phyloP scores from a whole-genome alignment of 352 stramenopile genomes.

The Pythium volutum region DNA sequence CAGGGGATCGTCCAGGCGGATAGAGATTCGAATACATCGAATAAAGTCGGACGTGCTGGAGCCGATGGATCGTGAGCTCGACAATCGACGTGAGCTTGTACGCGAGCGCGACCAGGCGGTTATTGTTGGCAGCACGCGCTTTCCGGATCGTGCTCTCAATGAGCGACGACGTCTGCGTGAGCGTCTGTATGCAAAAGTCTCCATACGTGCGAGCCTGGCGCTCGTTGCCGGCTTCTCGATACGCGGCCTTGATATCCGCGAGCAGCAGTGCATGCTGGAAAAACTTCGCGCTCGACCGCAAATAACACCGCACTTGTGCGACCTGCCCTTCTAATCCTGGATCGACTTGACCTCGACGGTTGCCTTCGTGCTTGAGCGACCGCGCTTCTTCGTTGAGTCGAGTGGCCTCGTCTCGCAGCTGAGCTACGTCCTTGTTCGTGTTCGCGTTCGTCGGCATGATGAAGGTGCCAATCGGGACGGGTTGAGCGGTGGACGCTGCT shows the following conservation, averaged over 20 bases:
- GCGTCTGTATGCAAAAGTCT: conserved; percentile 65
- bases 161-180: conserved; percentile 71
- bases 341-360: conserved; percentile 49
- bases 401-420: conserved; percentile 44
- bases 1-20: conserved; percentile 70
- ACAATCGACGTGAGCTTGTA: conserved; percentile 84
- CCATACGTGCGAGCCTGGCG: conserved; percentile 56
- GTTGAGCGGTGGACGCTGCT: background rate
- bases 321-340: conserved; percentile 39
- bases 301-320: conserved; percentile 69
- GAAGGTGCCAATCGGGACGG: conserved; percentile 33
- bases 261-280: conserved; percentile 80
- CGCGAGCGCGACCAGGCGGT: conserved; percentile 64
- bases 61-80: conserved; percentile 73
- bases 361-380: conserved; percentile 81
- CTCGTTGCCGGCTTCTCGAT: conserved; percentile 63
- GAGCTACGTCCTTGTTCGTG: conserved; percentile 42
- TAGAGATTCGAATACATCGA: conserved; percentile 80
- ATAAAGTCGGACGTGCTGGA: conserved; percentile 80
- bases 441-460: conserved; percentile 37
- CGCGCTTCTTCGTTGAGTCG: conserved; percentile 66
- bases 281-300: conserved; percentile 78
- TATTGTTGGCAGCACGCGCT: conserved; percentile 57
- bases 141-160: conserved; percentile 76
- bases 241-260: conserved; percentile 77